phyloP scores from a whole-genome alignment of 768 basidiomycete species.

The Leucogyrophana mollusca region DNA sequence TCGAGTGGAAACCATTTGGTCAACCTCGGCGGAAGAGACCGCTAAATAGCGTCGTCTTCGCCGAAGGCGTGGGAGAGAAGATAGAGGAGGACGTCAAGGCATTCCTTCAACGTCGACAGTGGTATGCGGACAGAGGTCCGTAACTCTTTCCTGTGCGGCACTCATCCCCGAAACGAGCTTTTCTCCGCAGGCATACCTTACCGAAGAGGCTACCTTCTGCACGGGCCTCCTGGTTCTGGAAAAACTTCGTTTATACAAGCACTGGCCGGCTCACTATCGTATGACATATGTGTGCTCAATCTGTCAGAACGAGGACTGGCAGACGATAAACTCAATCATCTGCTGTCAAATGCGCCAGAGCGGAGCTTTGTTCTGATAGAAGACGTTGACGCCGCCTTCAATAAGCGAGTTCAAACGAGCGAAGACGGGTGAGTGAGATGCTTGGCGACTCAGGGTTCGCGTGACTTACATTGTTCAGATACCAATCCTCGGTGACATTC shows the following conservation, averaged over 20 bases:
- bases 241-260: conserved; percentile 99
- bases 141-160: conserved; percentile 3
- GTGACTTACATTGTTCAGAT: conserved; percentile 45
- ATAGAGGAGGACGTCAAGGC: conserved; percentile 79
- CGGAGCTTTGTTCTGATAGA: conserved; percentile 94
- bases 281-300: conserved; percentile 95
- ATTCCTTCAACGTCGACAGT: conserved; percentile 80
- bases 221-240: conserved; percentile 97
- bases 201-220: conserved; percentile 89
- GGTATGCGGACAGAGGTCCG: conserved; percentile 96
- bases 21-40: conserved; percentile 86
- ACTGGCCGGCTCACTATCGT: conserved; percentile 85
- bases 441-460: conserved; percentile 1
- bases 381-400: conserved; percentile 97
- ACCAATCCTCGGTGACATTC: conserved; percentile 95
- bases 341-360: conserved; percentile 91
- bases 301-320: conserved; percentile 94
- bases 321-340: conserved; percentile 94
- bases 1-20: conserved; percentile 95
- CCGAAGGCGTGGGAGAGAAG: conserved; percentile 75
- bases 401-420: conserved; percentile 83
- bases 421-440: conserved; percentile 78
- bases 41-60: conserved; percentile 85
- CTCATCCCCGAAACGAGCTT: conserved; percentile 3
- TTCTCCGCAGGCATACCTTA: conserved; percentile 83